Percentiles rank a stretch among this genome's conserved stretches.
Conservation (phyloP, 345 rosid species). For the Cochlearia excelsa region DNA sequence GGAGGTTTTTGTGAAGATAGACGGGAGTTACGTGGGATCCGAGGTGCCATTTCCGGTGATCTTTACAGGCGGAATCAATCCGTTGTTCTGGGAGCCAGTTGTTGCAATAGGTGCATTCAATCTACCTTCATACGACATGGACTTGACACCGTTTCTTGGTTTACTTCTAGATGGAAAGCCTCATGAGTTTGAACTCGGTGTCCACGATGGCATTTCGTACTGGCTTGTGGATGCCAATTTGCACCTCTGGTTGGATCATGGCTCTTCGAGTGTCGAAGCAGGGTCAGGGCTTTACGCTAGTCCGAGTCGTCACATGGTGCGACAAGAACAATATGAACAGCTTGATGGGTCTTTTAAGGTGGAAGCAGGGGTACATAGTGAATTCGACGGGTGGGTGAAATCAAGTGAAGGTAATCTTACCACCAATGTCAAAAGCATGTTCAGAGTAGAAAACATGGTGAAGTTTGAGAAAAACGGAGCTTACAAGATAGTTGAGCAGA, state of each 20-base stretch:
- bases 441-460: constrained; percentile 42
- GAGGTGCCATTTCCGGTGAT: constrained; percentile 75
- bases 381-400: constrained; percentile 64
- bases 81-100: constrained; percentile 78
- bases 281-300: constrained; percentile 30
- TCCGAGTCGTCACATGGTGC: constrained; percentile 36
- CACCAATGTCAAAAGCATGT: constrained; percentile 41
- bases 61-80: constrained; percentile 83
- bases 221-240: constrained; percentile 89
- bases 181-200: constrained; percentile 58
- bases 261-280: constrained; percentile 40
- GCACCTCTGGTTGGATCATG: constrained; percentile 68
- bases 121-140: constrained; percentile 73
- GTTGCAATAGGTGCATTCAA: constrained; percentile 75
- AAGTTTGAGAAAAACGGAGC: constrained; percentile 50
- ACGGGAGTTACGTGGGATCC: constrained; percentile 65
- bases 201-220: constrained; percentile 54
- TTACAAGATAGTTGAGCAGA: constrained; percentile 49
- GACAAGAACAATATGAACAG: constrained; percentile 38
- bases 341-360: constrained; percentile 71
- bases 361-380: constrained; percentile 46
- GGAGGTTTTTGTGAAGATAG: constrained; percentile 65
- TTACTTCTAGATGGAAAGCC: constrained; percentile 53
- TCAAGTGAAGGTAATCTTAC: constrained; percentile 67
- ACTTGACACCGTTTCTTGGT: constrained; percentile 71